These are phyloP conservation scores for Tillandsia fasciculata DNA, from an alignment of 176 grass and related monocot genomes.

Conservation along the genomic window DNA sequence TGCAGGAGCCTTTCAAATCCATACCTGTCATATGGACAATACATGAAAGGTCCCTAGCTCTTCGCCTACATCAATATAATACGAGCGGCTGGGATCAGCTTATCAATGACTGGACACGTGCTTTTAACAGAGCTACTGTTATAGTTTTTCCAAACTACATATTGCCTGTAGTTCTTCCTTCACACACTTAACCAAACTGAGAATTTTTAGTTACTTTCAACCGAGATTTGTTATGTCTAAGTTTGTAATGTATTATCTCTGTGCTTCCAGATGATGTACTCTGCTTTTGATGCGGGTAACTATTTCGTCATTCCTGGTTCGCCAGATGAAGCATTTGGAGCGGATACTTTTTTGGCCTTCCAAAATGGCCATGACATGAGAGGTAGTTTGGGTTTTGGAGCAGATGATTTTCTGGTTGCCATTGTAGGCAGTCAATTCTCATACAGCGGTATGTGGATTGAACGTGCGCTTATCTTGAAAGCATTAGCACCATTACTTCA, in stretches of 20 bases:
- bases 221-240: not conserved
- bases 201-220: not conserved
- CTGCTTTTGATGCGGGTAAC: conserved; percentile 91
- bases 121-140: conserved; percentile 68
- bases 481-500: conserved; percentile 56
- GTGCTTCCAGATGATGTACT: conserved; percentile 83
- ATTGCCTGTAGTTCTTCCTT: conserved; percentile 62
- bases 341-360: conserved; percentile 31
- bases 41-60: conserved; percentile 60
- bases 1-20: conserved; percentile 97
- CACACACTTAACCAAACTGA: conserved; percentile 14
- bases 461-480: conserved; percentile 75
- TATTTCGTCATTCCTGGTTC: conserved; percentile 86
- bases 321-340: conserved; percentile 53
- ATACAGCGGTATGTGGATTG: conserved; percentile 64
- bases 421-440: conserved; percentile 76
- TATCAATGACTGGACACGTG: conserved; percentile 72
- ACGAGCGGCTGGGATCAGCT: conserved; percentile 56
- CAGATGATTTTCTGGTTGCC: conserved; percentile 69
- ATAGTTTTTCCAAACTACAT: conserved; percentile 80
- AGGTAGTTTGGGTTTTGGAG: conserved; percentile 33
- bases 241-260: conserved; percentile 19
- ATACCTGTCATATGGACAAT: conserved; percentile 96
- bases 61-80: conserved; percentile 46
- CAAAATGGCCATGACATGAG: conserved; percentile 26